Conservation (phyloP, 768 basidiomycete species). For the Obba rivulosa region DNA sequence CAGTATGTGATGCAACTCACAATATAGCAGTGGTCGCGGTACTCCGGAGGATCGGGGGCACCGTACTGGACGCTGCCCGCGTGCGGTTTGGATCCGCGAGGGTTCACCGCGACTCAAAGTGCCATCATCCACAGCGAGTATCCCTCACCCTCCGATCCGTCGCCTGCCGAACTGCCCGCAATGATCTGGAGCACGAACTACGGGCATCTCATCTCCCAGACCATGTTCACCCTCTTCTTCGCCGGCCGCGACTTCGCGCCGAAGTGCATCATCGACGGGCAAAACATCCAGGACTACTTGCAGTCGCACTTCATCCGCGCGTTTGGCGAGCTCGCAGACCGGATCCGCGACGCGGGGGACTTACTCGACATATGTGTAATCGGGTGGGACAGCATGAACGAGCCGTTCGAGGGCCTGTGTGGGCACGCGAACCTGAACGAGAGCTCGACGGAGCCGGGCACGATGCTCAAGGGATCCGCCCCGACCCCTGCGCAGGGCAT, state of each 20-base stretch:
- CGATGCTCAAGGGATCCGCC: constrained; percentile 79
- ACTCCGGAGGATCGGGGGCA: constrained; percentile 90
- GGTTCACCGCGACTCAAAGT: constrained; percentile 80
- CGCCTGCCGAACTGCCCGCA: constrained; percentile 73
- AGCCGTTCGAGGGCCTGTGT: constrained; percentile 83
- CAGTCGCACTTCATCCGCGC: constrained; percentile 74
- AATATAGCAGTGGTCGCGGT: constrained; percentile 79
- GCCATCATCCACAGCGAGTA: constrained; percentile 90
- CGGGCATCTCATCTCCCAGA: constrained; percentile 80
- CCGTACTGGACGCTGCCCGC: constrained; percentile 91
- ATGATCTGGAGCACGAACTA: constrained; percentile 99
- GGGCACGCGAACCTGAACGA: constrained; percentile 62
- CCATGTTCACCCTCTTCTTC: constrained; percentile 93
- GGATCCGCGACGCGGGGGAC: constrained; percentile 67
- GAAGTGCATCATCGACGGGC: constrained; percentile 83
- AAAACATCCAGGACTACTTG: constrained; percentile 88
- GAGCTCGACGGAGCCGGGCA: constrained; percentile 62
- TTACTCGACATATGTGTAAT: constrained; percentile 84
- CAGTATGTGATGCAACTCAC: background rate
- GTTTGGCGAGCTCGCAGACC: constrained; percentile 69
- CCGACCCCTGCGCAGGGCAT: constrained; percentile 85
- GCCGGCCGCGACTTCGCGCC: constrained; percentile 88
- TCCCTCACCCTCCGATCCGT: constrained; percentile 51
- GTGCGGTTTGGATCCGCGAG: constrained; percentile 83
- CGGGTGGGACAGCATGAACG: constrained; percentile 97